These are phyloP conservation scores for Metschnikowia orientalis DNA, from an alignment of 805 yeast genomes.

Conservation along the genomic window DNA sequence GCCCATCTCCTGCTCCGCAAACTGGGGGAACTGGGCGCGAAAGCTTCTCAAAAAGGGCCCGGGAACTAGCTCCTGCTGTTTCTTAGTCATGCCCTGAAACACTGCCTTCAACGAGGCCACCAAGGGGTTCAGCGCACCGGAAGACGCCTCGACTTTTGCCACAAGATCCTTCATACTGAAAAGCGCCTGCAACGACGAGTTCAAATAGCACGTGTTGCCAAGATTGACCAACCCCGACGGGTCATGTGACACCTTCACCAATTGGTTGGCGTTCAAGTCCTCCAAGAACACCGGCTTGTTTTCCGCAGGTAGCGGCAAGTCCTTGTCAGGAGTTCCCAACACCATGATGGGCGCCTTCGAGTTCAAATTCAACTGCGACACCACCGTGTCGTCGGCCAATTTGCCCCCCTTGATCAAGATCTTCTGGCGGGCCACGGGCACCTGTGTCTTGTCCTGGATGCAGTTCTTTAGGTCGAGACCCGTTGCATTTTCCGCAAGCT, in stretches of 20 bases:
- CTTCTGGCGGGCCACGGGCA: constrained; percentile 88
- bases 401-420: constrained; percentile 88
- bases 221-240: constrained; percentile 68
- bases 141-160: constrained; percentile 19
- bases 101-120: constrained; percentile 37
- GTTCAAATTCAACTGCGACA: constrained; percentile 53
- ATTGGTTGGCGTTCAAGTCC: constrained; percentile 52
- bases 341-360: constrained; percentile 74
- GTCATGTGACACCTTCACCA: constrained; percentile 34
- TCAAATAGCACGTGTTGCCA: constrained; percentile 77
- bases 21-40: constrained; percentile 78
- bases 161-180: constrained; percentile 43
- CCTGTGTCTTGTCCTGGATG: constrained; percentile 68
- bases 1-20: constrained; percentile 77
- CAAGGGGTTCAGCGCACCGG: constrained; percentile 16
- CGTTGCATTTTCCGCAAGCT: constrained; percentile 46
- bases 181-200: constrained; percentile 61
- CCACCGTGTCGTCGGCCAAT: constrained; percentile 61
- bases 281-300: constrained; percentile 59
- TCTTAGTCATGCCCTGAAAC: constrained; percentile 44
- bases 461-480: constrained; percentile 64
- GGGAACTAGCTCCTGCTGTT: constrained; percentile 58
- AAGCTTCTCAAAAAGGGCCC: constrained; percentile 58
- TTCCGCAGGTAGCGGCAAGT: constrained; percentile 49
- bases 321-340: constrained; percentile 81